phyloP scores from a whole-genome alignment of 257 asterid genomes.

The Lycium ferocissimum region DNA sequence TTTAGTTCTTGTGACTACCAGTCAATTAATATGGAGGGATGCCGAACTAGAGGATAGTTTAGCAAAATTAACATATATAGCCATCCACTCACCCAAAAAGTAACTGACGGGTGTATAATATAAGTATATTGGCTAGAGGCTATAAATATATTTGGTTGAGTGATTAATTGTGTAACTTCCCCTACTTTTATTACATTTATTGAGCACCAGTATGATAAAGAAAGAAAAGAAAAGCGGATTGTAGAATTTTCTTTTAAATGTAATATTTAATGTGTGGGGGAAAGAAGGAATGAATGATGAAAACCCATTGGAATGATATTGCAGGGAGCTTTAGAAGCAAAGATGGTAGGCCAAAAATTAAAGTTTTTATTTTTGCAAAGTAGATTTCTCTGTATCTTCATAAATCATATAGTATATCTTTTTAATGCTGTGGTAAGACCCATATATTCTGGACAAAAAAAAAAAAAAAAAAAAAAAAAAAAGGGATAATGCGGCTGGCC shows the following conservation, averaged over 20 bases:
- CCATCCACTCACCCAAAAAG: neutral
- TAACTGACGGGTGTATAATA: neutral
- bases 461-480: neutral
- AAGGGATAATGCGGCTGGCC: conserved; percentile 48
- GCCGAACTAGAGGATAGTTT: neutral
- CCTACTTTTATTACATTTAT: neutral
- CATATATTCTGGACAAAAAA: conserved; percentile 29
- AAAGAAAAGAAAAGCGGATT: neutral
- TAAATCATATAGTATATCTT: conserved; percentile 3
- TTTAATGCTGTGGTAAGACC: conserved; percentile 47
- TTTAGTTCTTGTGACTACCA: conserved; percentile 6
- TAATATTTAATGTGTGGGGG: neutral
- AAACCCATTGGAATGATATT: conserved; percentile 50
- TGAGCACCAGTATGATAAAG: neutral
- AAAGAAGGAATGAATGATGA: conserved; percentile 25
- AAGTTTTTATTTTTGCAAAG: conserved; percentile 37
- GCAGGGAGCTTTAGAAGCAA: conserved; percentile 64
- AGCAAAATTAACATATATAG: neutral
- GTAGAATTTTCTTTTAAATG: neutral
- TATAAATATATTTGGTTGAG: neutral
- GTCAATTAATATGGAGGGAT: neutral
- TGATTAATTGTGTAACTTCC: neutral
- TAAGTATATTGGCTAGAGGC: neutral
- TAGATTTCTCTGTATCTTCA: conserved; percentile 48
- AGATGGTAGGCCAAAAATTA: conserved; percentile 59